Conservation (phyloP, 2,329 filamentous ascomycete species). For the Aureobasidium subglaciale region DNA sequence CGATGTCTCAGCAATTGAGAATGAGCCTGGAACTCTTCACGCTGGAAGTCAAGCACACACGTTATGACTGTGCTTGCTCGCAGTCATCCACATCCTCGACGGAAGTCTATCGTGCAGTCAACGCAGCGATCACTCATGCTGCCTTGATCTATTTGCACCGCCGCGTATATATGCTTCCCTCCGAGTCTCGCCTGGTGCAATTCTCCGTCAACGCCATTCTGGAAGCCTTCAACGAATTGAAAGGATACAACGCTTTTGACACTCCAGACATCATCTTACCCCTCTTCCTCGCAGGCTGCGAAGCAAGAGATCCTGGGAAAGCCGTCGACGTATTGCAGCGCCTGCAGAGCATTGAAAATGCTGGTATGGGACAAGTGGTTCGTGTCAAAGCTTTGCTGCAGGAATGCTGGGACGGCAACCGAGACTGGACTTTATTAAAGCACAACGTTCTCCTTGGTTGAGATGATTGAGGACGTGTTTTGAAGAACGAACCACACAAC, state of each 20-base stretch:
- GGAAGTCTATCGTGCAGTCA: conserved; percentile 11
- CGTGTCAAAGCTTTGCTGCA: conserved; percentile 10
- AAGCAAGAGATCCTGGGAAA: conserved; percentile 2
- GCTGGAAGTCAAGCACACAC: conserved; percentile 10
- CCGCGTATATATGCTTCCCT: conserved; percentile 7
- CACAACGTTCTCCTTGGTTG: conserved; percentile 15
- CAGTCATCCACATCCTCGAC: neutral
- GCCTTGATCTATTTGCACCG: conserved; percentile 11
- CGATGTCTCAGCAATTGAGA: conserved; percentile 11
- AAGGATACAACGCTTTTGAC: conserved; percentile 12
- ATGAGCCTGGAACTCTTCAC: conserved; percentile 11
- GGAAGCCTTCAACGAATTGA: conserved; percentile 3
- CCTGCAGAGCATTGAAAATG: conserved; percentile 13
- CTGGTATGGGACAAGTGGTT: conserved; percentile 12
- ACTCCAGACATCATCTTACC: conserved; percentile 15
- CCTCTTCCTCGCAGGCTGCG: conserved; percentile 12
- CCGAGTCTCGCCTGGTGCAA: conserved; percentile 9
- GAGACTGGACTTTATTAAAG: conserved; percentile 11
- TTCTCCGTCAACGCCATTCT: conserved; percentile 8
- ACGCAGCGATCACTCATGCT: conserved; percentile 7
- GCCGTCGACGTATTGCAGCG: conserved; percentile 9
- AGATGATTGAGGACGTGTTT: neutral
- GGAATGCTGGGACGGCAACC: conserved; percentile 7
- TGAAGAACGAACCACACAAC: neutral
- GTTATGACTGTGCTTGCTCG: conserved; percentile 8